Base-by-base conservation (phyloP, 257 asterid genomes). In the Rhazya stricta region DNA sequence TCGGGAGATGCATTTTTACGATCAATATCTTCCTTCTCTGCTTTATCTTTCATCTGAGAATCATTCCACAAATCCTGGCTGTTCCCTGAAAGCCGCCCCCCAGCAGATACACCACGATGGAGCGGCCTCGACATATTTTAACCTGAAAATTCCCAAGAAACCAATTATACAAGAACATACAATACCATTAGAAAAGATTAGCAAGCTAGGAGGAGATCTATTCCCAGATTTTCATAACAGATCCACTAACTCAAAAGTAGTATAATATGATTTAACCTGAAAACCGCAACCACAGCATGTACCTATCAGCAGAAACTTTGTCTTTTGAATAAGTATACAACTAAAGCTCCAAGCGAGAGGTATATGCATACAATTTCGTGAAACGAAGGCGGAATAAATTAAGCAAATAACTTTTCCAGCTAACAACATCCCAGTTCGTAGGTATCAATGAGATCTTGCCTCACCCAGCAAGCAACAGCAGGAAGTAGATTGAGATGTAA, bases 111-210 rank as follows among this genome's bases (percentile, higher is more conserved):
- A 81, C 98, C 97, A 81, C 98, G 93, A 72, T 88, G 97, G 78
- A 88, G 96, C 81, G 98, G 93, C 90, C 91, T 91, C 19, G 96
- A 79, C 99, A 95, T 95, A 63, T 77, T 81, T 80, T 78, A 75
- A 75, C 89, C 96, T 87, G 85, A 73, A 73, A 73, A 80, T 74
- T 25, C 82, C 86, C 87, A 53, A 74, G 29, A 72, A 75, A 80
- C 71, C 62, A 79, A 79, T 51, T 78, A 80, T 56, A 48, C 42
- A 62, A 69, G 67, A 73, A 53, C n/a, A 65, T 25, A 58, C 0
- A 81, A 72, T 69, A 76, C 16, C 21, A 36, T 50, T 34, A 8
- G 62, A 69, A 23, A 30, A 58, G 41, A 65, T 46, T 51, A 29
- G 30, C 71, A 45, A 46, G 51, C 18, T 71, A 18, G 36, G 56